Conservation (phyloP, 1,284 basidiomycete genomes). For the Sporisorium scitamineum region DNA sequence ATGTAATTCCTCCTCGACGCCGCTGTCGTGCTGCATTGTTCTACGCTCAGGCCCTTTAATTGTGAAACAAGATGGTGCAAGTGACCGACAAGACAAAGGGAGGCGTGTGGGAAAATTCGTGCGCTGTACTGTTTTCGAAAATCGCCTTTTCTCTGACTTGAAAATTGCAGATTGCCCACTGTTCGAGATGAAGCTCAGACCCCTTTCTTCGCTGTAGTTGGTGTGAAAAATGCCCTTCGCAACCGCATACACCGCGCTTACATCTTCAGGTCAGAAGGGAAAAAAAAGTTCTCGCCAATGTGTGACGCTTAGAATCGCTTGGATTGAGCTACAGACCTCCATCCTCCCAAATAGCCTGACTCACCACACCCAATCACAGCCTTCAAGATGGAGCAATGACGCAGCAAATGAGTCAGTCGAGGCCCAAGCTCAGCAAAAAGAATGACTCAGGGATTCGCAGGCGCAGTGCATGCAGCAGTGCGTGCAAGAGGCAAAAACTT, state of each 20-base stretch:
- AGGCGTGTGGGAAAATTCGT: background rate
- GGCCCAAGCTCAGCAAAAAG: background rate
- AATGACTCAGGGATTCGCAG: background rate
- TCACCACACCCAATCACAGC: background rate
- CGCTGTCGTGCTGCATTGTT: background rate
- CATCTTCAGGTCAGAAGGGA: no score
- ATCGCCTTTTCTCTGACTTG: background rate
- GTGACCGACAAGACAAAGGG: conserved; percentile 1
- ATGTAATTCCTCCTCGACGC: no score
- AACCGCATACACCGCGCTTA: no score
- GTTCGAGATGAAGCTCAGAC: no score
- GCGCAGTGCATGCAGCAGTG: background rate
- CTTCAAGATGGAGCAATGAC: background rate
- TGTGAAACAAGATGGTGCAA: background rate
- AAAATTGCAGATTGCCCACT: no score
- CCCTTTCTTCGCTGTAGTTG: no score
- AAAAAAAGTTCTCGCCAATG: no score
- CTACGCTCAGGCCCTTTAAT: background rate
- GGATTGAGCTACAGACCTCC: background rate
- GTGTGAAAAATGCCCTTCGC: no score
- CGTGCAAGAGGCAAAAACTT: background rate
- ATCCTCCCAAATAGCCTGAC: no score
- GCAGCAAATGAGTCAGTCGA: background rate
- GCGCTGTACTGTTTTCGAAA: background rate
- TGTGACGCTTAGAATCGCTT: no score